A percentile compares a stretch with the other conserved stretches of the same genome.
These are phyloP conservation scores for Cryoendolithus antarcticus DNA, from an alignment of 2,329 filamentous ascomycete species.

Conservation along the genomic window DNA sequence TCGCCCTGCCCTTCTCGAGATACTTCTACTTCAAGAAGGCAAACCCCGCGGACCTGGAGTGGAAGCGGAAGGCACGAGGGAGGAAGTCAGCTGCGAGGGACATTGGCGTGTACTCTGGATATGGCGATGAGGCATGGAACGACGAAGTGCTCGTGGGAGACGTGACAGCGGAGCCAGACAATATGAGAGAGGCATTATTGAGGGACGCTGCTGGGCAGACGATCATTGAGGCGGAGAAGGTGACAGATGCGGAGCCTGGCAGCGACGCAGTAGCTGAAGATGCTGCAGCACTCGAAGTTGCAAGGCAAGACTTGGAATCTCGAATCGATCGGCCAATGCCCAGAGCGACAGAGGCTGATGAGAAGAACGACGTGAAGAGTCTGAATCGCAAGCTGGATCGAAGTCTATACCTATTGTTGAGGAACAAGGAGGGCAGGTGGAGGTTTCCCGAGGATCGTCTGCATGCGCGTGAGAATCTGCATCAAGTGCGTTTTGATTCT, in stretches of 20 bases:
- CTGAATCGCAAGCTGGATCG: slow-evolving; percentile 67
- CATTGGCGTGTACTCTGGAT: slow-evolving; percentile 71
- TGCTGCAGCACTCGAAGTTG: slow-evolving; percentile 14
- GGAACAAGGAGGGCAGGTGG: slow-evolving; percentile 61
- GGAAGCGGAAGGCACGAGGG: slow-evolving; percentile 72
- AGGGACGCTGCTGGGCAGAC: slow-evolving; percentile 54
- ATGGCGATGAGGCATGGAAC: slow-evolving; percentile 67
- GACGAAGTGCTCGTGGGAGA: slow-evolving; percentile 78
- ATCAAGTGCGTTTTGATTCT: slow-evolving; percentile 51
- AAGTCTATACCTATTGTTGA: slow-evolving; percentile 81
- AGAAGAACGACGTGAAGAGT: slow-evolving; percentile 59
- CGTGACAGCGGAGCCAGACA: slow-evolving; percentile 49
- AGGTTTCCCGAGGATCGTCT: slow-evolving; percentile 66
- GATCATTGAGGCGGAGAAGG: slow-evolving; percentile 37
- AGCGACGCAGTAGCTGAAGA: slow-evolving; percentile 33
- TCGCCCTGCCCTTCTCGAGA: slow-evolving; percentile 73
- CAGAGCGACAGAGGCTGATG: slow-evolving; percentile 67
- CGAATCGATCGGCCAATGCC: slow-evolving; percentile 55
- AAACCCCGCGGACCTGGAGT: slow-evolving; percentile 73
- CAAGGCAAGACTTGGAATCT: slow-evolving; percentile 10
- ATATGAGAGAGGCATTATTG: slow-evolving; percentile 56
- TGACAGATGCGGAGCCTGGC: slow-evolving; percentile 27
- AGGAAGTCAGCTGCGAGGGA: slow-evolving; percentile 70
- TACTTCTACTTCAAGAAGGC: slow-evolving; percentile 93
- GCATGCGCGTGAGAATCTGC: slow-evolving; percentile 59